Base-by-base conservation (phyloP, 2,329 filamentous ascomycete species). In the Sodiomyces alkalinus region DNA sequence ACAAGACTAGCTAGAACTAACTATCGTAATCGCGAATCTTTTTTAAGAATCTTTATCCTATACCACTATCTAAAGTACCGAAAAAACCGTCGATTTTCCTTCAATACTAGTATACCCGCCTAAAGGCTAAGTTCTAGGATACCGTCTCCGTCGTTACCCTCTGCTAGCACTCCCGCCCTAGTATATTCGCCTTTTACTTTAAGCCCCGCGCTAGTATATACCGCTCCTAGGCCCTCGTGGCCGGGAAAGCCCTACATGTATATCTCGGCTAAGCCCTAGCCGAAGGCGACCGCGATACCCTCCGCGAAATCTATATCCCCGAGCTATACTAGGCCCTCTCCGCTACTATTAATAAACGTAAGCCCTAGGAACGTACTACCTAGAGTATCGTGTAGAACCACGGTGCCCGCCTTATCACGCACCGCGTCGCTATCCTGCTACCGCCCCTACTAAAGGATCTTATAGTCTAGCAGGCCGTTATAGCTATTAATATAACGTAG, bases 191-290 rank as follows among this genome's bases (percentile, higher is more conserved):
- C 31, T 47, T 58, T 38, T 47, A 58, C 29, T 49, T 47, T 17
- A 49, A 49, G 12, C 58, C 60, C 9, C 43, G 40, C n/a, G 60
- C 62, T 43, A 56, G 60, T 41, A 44, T 62, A 17, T 39, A 49
- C 15, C 55, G 55, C 10, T 39, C 48, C 14, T 44, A 48, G 29
- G 52, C 68, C 26, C 47, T 58, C 7, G 61, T 68, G 2, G 59
- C 61, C 1, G 75, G 73, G 18, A 62, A 67, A 41, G 59, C 56
- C 14, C 53, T 79, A 42, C 73, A 81, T 47, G 52, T 55, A 29
- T 52, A 66, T 38, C 68, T 80, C 59, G 69, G 72, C 40, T 58
- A 62, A 33, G 67, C 67, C 5, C 64, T 78, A 27, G 75, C 76
- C 6, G 49, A 51, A 2, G 70, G 68, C 33, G 67, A 78, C 51